These are phyloP conservation scores for Eutrema salsugineum DNA, from an alignment of 441 rosid genomes.

Conservation along the genomic window DNA sequence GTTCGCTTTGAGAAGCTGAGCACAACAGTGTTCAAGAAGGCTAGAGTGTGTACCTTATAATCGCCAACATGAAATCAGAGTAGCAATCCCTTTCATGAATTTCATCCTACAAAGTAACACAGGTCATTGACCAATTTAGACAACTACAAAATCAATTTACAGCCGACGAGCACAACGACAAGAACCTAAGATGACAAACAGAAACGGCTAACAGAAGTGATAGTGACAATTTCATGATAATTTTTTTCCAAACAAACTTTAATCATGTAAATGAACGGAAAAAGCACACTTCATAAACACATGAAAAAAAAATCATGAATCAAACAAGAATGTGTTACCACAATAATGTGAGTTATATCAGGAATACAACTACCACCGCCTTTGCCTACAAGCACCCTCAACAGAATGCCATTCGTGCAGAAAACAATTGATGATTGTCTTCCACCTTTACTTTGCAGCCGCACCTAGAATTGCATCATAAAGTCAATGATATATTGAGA, in stretches of 20 bases:
- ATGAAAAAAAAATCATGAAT: background rate
- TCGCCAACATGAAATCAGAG: constrained; percentile 89
- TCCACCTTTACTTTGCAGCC: constrained; percentile 85
- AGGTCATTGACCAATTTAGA: constrained; percentile 7
- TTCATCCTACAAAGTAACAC: constrained; percentile 70
- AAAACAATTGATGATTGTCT: constrained; percentile 75
- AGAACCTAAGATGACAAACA: background rate
- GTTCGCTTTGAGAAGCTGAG: background rate
- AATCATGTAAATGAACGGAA: background rate
- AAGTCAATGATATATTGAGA: background rate
- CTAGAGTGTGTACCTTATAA: constrained; percentile 56
- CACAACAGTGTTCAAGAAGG: background rate
- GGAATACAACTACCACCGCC: constrained; percentile 47
- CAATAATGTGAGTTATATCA: constrained; percentile 80
- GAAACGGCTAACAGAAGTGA: background rate
- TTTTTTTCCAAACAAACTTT: background rate
- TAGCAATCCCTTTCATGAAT: constrained; percentile 94
- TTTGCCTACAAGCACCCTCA: constrained; percentile 72
- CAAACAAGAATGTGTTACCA: constrained; percentile 49
- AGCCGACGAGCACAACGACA: background rate
- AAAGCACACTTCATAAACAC: background rate
- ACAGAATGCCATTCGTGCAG: constrained; percentile 87
- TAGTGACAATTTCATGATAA: background rate
- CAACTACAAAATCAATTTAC: background rate
- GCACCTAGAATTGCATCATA: constrained; percentile 47